Evolutionary conservation across 129 eudicot genomes (phyloP), one percentile per base, ranked within the genome.

Genomic region (Artemisia annua): DNA sequence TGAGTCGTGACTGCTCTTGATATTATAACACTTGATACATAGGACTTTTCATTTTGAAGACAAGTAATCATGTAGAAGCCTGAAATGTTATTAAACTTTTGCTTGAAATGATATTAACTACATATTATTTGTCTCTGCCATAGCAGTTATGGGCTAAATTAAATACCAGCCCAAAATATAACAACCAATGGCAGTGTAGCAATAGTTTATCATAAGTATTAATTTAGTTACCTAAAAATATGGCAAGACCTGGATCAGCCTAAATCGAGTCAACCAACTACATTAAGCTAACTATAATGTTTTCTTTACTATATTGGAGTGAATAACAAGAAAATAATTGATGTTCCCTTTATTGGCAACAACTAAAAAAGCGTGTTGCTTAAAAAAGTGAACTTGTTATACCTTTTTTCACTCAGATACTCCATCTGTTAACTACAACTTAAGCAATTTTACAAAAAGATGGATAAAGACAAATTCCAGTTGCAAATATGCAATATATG

Each of bases 351-450:
- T 66, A 13, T 54, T 43, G 67, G 10, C 66, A 66, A 59, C 66
- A 66, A 24, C 79, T 48, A 76, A 46, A 68, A 67, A 30, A 62
- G 44, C 20, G 13, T 46, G 60, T 44, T 57, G 15, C 30, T 77
- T 50, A 64, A 50, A 18, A 39, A 77, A 61, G 62, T 69, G 51
- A 13, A 54, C 28, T 49, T 48, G 51, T 44, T 58, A 60, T 7
- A 39, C 71, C 65, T 55, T 53, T 39, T 75, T 66, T 32, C 73
- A 55, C 66, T 75, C 35, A 39, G 48, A 74, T 35, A n/a, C 55
- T 66, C 57, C 18, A 66, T 30, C 62, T 53, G 50, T 56, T 18
- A 30, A n/a, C 8, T 66, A 75, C 11, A 52, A 7, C 19, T 73
- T 0, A 64, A 52, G 28, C 72, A 65, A 51, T 30, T 26, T 15